A percentile compares a stretch with the other conserved stretches of the same genome.
phyloP scores from a whole-genome alignment of 495 filamentous ascomycete genomes.

The Aspergillus ellipticus region DNA sequence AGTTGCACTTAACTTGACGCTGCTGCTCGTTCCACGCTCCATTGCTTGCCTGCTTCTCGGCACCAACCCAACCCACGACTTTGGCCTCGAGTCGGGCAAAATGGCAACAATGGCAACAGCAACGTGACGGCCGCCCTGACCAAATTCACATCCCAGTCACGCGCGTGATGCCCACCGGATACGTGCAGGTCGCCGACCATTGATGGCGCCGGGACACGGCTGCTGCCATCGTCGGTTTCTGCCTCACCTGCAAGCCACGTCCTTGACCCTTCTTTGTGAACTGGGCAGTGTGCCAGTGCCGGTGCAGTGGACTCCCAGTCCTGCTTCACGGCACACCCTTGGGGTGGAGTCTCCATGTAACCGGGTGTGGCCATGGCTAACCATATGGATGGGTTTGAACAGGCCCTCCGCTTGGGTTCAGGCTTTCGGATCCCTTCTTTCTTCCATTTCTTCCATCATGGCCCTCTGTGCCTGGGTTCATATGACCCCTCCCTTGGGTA shows the following conservation, averaged over 20 bases:
- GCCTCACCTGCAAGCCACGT: constrained; percentile 13
- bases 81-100: neutral
- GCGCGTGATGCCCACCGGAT: constrained; percentile 22
- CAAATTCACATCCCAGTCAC: constrained; percentile 10
- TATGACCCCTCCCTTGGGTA: neutral
- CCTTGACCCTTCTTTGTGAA: neutral
- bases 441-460: neutral
- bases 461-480: neutral
- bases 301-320: neutral
- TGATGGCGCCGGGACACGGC: neutral
- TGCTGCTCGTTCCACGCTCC: neutral
- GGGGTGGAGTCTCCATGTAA: no score
- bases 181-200: constrained; percentile 18
- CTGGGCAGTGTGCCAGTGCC: neutral
- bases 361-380: no score
- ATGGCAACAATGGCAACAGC: constrained; percentile 3
- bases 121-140: neutral
- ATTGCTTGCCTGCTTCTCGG: neutral
- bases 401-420: neutral
- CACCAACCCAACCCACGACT: neutral
- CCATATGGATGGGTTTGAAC: no score
- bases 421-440: neutral
- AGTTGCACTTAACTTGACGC: neutral
- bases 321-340: neutral
- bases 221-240: neutral